Evolutionary conservation across 2,329 filamentous ascomycete genomes (phyloP).

Genomic region (Colletotrichum paranaense): DNA sequence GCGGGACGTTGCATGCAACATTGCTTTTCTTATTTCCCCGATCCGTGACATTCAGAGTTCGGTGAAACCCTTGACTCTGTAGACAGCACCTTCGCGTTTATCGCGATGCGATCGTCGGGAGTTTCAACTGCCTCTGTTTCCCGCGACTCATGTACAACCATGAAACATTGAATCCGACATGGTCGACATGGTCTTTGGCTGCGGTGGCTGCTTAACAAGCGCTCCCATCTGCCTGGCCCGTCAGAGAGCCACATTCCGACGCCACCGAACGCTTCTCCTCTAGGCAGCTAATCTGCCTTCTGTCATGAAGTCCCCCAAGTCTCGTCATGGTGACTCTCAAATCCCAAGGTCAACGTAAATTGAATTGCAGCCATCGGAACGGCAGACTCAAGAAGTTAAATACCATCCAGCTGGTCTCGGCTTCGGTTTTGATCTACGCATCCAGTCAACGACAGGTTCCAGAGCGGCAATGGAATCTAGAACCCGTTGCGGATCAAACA

Average conservation of each 20-base stretch:
- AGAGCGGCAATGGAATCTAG: slow-evolving; percentile 65
- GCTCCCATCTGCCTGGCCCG: slow-evolving; percentile 38
- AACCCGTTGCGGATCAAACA: slow-evolving; percentile 55
- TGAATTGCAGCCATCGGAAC: not conserved
- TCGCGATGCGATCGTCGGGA: not conserved
- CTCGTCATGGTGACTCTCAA: slow-evolving; percentile 28
- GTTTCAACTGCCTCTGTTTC: not conserved
- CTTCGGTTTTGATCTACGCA: not conserved
- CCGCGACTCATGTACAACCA: not conserved
- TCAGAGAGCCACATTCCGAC: slow-evolving; percentile 43
- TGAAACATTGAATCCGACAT: not conserved
- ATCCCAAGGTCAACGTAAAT: not conserved
- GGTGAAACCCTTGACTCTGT: not conserved
- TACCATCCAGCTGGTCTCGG: not conserved
- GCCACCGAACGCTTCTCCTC: slow-evolving; percentile 40
- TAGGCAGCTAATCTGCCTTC: slow-evolving; percentile 43
- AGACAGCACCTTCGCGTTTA: not conserved
- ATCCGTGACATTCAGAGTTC: not conserved
- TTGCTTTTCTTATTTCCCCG: not conserved
- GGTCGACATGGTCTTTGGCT: slow-evolving; percentile 23
- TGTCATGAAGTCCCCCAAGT: slow-evolving; percentile 40
- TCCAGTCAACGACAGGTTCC: not conserved
- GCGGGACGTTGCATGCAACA: not conserved
- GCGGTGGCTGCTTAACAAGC: slow-evolving; percentile 41
- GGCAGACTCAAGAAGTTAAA: not conserved